Conservation (phyloP, 805 yeast genomes). For the Scheffersomyces lignosus region DNA sequence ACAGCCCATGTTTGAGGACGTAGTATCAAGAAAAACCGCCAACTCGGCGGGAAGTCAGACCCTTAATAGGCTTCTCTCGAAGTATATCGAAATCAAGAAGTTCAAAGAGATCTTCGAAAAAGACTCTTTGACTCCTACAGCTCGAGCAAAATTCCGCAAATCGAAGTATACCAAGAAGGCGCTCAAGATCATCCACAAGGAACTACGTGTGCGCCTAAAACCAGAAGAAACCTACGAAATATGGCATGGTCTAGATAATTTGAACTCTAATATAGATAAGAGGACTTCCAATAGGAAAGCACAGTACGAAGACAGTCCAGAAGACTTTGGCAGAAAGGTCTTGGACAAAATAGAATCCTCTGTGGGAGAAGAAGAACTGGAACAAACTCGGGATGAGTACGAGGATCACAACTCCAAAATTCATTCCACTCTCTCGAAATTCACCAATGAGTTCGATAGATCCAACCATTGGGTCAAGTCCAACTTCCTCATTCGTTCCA, state of each 20-base stretch:
- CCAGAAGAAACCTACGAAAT: conserved; percentile 37
- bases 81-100: conserved; percentile 18
- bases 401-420: conserved; percentile 1
- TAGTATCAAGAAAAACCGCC: neutral
- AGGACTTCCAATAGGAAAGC: conserved; percentile 3
- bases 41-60: conserved; percentile 1
- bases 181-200: conserved; percentile 22
- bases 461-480: conserved; percentile 18
- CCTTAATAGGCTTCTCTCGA: conserved; percentile 8
- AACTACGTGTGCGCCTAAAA: conserved; percentile 19
- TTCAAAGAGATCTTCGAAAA: conserved; percentile 10
- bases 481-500: conserved; percentile 18
- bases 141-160: conserved; percentile 9
- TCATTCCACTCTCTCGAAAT: conserved; percentile 2
- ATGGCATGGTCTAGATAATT: conserved; percentile 26
- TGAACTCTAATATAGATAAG: conserved; percentile 12
- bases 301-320: conserved; percentile 3
- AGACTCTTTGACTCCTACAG: conserved; percentile 2
- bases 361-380: conserved; percentile 4
- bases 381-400: conserved; percentile 4
- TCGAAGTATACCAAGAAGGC: conserved; percentile 10
- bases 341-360: neutral
- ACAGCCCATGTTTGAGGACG: conserved; percentile 9
- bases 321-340: conserved; percentile 1
- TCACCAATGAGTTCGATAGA: conserved; percentile 17